A percentile compares a stretch with the other conserved stretches of the same genome.
These are phyloP conservation scores for Clausena lansium DNA, from an alignment of 345 rosid species.

Conservation along the genomic window DNA sequence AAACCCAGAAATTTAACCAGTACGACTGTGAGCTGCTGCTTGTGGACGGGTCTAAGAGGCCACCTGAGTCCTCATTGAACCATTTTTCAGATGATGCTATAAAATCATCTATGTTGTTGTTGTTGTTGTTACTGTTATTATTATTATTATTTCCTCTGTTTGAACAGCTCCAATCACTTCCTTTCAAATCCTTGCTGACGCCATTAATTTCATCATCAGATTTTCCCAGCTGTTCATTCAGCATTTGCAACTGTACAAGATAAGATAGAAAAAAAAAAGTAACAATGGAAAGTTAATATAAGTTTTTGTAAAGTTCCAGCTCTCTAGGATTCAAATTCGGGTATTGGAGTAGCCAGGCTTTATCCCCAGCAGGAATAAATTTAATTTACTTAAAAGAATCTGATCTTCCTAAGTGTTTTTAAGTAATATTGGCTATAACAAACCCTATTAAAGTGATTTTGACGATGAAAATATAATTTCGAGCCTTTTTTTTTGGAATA, in stretches of 20 bases:
- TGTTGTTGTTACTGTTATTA: no score
- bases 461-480: no score
- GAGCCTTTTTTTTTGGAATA: no score
- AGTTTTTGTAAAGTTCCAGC: no score
- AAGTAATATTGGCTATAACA: no score
- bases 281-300: background rate
- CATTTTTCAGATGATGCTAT: slow-evolving; percentile 43
- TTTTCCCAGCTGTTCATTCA: slow-evolving; percentile 36
- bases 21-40: slow-evolving; percentile 24
- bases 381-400: no score
- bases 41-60: slow-evolving; percentile 40
- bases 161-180: slow-evolving; percentile 25
- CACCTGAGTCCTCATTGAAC: slow-evolving; percentile 28
- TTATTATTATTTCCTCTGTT: slow-evolving; percentile 15
- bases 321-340: no score
- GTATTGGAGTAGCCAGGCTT: no score
- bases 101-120: slow-evolving; percentile 32
- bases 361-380: no score
- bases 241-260: slow-evolving; percentile 47
- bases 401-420: no score
- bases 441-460: no score
- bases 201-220: slow-evolving; percentile 22
- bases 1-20: slow-evolving; percentile 42
- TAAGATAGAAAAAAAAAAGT: background rate
- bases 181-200: slow-evolving; percentile 19